phyloP scores from a whole-genome alignment of 2,329 filamentous ascomycete genomes.

The Lasiodiplodia hormozganensis region DNA sequence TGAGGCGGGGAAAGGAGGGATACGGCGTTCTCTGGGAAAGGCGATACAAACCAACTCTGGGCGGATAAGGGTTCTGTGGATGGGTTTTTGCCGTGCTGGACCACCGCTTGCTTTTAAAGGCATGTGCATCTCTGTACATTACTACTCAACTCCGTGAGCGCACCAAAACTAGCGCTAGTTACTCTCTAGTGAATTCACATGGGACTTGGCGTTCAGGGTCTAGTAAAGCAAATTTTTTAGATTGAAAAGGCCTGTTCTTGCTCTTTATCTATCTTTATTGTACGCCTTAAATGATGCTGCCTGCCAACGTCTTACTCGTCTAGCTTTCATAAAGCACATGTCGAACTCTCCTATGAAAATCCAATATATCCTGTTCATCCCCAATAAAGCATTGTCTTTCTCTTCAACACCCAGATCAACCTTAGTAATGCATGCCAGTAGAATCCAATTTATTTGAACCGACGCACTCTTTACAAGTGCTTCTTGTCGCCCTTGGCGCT shows the following conservation, averaged over 20 bases:
- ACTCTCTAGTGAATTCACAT: background rate
- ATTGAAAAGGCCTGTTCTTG: background rate
- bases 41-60: background rate
- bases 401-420: background rate
- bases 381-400: background rate
- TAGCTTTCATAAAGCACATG: background rate
- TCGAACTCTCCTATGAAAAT: background rate
- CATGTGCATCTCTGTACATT: background rate
- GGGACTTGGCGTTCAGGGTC: background rate
- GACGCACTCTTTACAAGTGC: background rate
- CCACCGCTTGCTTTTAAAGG: background rate
- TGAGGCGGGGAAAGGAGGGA: no score
- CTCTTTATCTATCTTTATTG: background rate
- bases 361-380: background rate
- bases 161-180: background rate
- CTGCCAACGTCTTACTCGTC: background rate
- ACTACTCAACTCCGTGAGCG: background rate
- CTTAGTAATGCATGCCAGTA: conserved; percentile 6
- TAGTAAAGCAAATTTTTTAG: no score
- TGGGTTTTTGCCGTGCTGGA: background rate
- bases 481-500: conserved; percentile 15
- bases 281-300: background rate
- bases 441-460: background rate
- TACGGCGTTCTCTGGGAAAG: background rate
- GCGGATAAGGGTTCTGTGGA: background rate